Evolutionary conservation across 352 stramenopile genomes (phyloP).

Genomic region (Phytophthora cactorum): DNA sequence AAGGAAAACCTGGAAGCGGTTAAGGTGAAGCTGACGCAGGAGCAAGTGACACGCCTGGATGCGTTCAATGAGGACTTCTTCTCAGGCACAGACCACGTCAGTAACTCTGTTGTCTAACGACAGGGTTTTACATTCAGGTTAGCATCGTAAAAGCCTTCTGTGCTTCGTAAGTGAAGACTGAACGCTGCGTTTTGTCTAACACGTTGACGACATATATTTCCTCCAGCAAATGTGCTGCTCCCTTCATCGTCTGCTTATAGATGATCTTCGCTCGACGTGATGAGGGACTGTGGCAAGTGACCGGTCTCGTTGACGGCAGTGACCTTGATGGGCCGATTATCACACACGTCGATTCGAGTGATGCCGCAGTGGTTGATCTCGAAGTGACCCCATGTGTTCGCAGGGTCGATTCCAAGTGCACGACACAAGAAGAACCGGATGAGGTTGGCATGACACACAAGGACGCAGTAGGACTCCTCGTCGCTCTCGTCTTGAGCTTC

Average conservation of each 20-base stretch:
- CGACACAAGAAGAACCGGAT: conserved; percentile 87
- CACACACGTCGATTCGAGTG: conserved; percentile 77
- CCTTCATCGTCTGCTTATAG: conserved; percentile 43
- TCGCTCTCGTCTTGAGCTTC: conserved; percentile 43
- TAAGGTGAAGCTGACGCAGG: conserved; percentile 38
- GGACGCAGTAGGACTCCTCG: conserved; percentile 68
- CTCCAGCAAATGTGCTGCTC: conserved; percentile 14
- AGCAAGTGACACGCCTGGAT: conserved; percentile 44
- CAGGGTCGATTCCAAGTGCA: conserved; percentile 62
- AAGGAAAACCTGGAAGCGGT: conserved; percentile 56
- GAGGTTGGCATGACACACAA: conserved; percentile 86
- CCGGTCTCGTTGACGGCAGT: conserved; percentile 83
- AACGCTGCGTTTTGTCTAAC: conserved; percentile 27
- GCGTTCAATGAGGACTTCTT: conserved; percentile 47
- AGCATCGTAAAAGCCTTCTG: conserved; percentile 10
- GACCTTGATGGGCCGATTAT: conserved; percentile 73
- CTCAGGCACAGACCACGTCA: conserved; percentile 43
- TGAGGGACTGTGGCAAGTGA: conserved; percentile 75
- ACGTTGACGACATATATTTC: conserved; percentile 38
- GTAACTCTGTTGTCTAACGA: conserved; percentile 42
- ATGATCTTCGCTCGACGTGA: conserved; percentile 87
- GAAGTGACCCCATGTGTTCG: conserved; percentile 78
- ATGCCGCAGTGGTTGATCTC: conserved; percentile 89
- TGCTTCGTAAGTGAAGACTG: conserved; percentile 10
- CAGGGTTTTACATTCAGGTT: conserved; percentile 21